These are phyloP conservation scores for Diaporthe destruens DNA, from an alignment of 2,329 filamentous ascomycete genomes.

Conservation along the genomic window DNA sequence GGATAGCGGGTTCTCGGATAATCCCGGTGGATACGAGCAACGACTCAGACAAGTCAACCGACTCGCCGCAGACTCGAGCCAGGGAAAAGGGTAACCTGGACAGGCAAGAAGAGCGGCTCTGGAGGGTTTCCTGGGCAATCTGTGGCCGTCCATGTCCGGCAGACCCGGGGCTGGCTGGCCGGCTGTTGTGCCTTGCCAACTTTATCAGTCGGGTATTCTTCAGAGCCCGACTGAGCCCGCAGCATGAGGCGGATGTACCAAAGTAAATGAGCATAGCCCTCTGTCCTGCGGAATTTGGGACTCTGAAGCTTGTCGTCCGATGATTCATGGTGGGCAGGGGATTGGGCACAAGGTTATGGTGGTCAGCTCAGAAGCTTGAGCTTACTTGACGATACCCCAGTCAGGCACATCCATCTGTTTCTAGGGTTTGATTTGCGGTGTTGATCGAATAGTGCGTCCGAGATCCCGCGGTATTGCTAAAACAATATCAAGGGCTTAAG, in stretches of 20 bases:
- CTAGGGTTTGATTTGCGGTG: neutral
- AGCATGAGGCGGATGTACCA: too few relatives aligned
- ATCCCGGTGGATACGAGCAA: slow-evolving; percentile 20
- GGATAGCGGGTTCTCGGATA: neutral
- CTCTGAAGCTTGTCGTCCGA: slow-evolving; percentile 23
- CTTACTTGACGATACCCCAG: neutral
- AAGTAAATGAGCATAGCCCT: too few relatives aligned
- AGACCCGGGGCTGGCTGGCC: slow-evolving; percentile 1
- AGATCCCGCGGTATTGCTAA: slow-evolving; percentile 13
- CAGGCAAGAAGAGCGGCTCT: neutral
- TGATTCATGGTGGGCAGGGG: slow-evolving; percentile 13
- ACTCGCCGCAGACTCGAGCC: neutral
- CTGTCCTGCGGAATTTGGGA: too few relatives aligned
- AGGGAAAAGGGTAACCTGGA: neutral
- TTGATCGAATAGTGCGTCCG: slow-evolving; percentile 17
- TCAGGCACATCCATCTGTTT: neutral
- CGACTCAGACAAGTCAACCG: slow-evolving; percentile 9
- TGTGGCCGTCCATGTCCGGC: slow-evolving; percentile 4
- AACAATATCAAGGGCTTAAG: neutral
- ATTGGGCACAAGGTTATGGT: slow-evolving; percentile 1
- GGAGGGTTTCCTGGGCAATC: neutral
- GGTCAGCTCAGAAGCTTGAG: slow-evolving; percentile 23
- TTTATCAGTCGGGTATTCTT: slow-evolving; percentile 4
- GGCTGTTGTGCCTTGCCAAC: neutral
- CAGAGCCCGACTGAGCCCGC: slow-evolving; percentile 3